Percentiles rank a stretch among this genome's conserved stretches.
phyloP scores from a whole-genome alignment of 768 basidiomycete species.

The Lanmaoa pseudosensibilis region DNA sequence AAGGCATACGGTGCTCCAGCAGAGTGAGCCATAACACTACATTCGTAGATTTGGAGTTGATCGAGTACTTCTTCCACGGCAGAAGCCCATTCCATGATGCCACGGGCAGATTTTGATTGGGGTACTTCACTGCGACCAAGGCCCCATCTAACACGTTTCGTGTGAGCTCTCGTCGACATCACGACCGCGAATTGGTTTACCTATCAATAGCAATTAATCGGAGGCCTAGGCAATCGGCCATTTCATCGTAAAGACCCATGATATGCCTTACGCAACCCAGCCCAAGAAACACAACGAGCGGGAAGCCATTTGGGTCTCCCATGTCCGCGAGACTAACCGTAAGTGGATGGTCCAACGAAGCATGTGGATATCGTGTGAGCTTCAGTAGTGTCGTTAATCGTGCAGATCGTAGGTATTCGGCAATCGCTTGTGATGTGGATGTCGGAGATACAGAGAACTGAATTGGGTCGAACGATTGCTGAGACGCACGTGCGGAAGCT shows the following conservation, averaged over 20 bases:
- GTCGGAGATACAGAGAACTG: slow-evolving; percentile 48
- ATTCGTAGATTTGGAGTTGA: slow-evolving; percentile 69
- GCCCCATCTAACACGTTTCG: slow-evolving; percentile 69
- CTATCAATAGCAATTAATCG: slow-evolving; percentile 93
- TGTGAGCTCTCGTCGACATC: slow-evolving; percentile 13
- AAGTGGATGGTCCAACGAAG: slow-evolving; percentile 69
- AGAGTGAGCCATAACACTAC: slow-evolving; percentile 92
- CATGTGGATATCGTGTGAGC: slow-evolving; percentile 78
- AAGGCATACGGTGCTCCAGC: slow-evolving; percentile 95
- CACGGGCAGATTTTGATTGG: slow-evolving; percentile 64
- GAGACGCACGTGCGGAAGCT: slow-evolving; percentile 22
- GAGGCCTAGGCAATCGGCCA: slow-evolving; percentile 84
- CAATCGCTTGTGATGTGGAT: slow-evolving; percentile 68
- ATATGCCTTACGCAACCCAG: slow-evolving; percentile 93
- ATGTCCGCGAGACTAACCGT: slow-evolving; percentile 93
- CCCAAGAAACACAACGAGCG: slow-evolving; percentile 90
- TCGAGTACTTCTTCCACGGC: slow-evolving; percentile 92
- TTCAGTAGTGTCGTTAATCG: slow-evolving; percentile 79
- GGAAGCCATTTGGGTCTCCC: slow-evolving; percentile 80
- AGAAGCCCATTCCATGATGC: slow-evolving; percentile 86
- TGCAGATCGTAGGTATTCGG: slow-evolving; percentile 83
- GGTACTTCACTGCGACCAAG: slow-evolving; percentile 79
- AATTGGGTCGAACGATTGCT: slow-evolving; percentile 26
- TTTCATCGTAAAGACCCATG: slow-evolving; percentile 94
- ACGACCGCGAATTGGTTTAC: slow-evolving; percentile 38